Percentiles rank a stretch among this genome's conserved stretches.
phyloP scores from a whole-genome alignment of 2,329 filamentous ascomycete species.

The Talaromyces rugulosus region DNA sequence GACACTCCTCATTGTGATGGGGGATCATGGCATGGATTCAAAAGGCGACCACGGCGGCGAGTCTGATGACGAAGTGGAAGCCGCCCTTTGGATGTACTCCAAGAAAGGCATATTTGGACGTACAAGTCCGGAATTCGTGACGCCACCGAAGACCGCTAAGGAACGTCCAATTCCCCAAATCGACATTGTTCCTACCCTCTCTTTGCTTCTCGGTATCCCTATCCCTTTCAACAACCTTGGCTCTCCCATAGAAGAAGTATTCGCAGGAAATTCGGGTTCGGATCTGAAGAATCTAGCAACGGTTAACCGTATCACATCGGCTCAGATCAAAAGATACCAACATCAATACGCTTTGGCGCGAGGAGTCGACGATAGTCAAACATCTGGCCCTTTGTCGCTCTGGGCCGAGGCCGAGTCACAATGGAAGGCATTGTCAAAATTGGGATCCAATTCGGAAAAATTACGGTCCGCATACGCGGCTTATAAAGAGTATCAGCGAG shows the following conservation, averaged over 20 bases:
- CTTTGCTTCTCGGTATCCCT: constrained; percentile 81
- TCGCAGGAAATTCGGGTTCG: constrained; percentile 64
- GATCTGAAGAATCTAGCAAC: constrained; percentile 73
- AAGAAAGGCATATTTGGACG: constrained; percentile 81
- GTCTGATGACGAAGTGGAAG: constrained; percentile 91
- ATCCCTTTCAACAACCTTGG: constrained; percentile 97
- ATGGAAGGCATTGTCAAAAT: constrained; percentile 45
- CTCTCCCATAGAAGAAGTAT: constrained; percentile 88
- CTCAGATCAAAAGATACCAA: constrained; percentile 87
- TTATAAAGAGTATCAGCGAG: constrained; percentile 69
- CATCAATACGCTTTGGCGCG: constrained; percentile 71
- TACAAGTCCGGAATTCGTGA: constrained; percentile 55
- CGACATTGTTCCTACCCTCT: constrained; percentile 87
- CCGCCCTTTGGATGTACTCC: constrained; percentile 97
- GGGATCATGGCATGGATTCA: constrained; percentile 97
- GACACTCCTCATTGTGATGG: constrained; percentile 91
- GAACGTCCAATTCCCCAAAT: constrained; percentile 74
- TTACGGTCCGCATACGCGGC: constrained; percentile 49
- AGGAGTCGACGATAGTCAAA: constrained; percentile 60
- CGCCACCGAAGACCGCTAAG: constrained; percentile 66
- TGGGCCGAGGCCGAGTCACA: constrained; percentile 58
- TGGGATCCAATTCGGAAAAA: constrained; percentile 29
- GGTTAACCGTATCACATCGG: constrained; percentile 72
- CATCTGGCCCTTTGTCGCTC: constrained; percentile 52
- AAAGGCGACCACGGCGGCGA: constrained; percentile 99